These are phyloP conservation scores for Fusarium dlaminii DNA, from an alignment of 2,329 filamentous ascomycete genomes.

Conservation along the genomic window DNA sequence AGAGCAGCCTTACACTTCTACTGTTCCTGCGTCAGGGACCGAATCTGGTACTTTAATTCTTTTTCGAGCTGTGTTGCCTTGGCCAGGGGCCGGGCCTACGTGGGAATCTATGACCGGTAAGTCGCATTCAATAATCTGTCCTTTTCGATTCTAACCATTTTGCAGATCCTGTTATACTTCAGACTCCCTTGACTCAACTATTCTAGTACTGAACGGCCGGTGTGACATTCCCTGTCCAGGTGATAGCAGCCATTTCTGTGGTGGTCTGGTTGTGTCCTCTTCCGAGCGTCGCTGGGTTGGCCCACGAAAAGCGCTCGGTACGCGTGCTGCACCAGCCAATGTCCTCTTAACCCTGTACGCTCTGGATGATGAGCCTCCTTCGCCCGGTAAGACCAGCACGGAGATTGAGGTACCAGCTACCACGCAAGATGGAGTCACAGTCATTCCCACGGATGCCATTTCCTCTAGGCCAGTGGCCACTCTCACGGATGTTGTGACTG, in stretches of 20 bases:
- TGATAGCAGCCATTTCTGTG: background rate
- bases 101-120: background rate
- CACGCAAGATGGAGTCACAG: background rate
- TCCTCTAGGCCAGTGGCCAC: fast-evolving
- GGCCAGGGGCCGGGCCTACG: fast-evolving
- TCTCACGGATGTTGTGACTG: fast-evolving
- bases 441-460: fast-evolving
- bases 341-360: background rate
- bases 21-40: fast-evolving
- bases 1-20: background rate
- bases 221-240: background rate
- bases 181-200: background rate
- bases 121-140: fast-evolving
- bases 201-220: background rate
- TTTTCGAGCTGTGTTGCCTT: background rate
- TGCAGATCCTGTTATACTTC: background rate
- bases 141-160: fast-evolving
- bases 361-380: background rate
- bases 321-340: background rate
- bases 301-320: background rate
- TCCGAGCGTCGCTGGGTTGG: background rate
- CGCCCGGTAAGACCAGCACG: fast-evolving
- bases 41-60: background rate
- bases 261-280: background rate
- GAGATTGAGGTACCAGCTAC: fast-evolving